Evolutionary conservation across 2,329 filamentous ascomycete genomes (phyloP), one percentile per base, ranked within the genome.

Genomic region (Parafenestella ontariensis): DNA sequence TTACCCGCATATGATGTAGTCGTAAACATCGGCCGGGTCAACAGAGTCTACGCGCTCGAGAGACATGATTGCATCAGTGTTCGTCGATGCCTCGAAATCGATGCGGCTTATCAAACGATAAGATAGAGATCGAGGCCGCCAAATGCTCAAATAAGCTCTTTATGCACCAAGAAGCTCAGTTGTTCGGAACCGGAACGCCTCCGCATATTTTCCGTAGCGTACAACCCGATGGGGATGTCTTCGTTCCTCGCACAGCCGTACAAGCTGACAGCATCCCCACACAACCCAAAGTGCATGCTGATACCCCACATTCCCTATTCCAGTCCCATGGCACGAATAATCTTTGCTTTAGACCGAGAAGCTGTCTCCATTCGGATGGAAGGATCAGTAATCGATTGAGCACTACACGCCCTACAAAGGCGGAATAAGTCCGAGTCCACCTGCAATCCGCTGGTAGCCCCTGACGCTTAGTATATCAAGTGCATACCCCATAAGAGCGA

Each of bases 1-100:
- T 17, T 59, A 68, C 67, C 67, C 67, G 50, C 66, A 70, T 17
- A 70, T 56, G 29, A 70, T 66, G 34, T 69, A 70, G 29, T 70
- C 67, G 18, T 65, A 68, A 3, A 56, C 45, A n/a, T 63, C 64
- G 2, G 47, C 41, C 18, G 62, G 46, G 13, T 67, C 56, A 13
- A 58, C 56, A 5, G 60, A 65, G 18, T 66, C 56, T 21, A 60
- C 46, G 5, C 59, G 57, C 41, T 62, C 56, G n/a, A 66, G 50
- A 43, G 59, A 51, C 65, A 68, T 68, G 26, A n/a, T 34, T 31
- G 20, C 18, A 31, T 18, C 3, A 29, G 41, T 23, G 15, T 43
- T 17, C 24, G 15, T n/a, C 5, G n/a, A n/a, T 26, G 15, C 7
- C 11, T 21, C 11, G 15, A 5, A 13, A 11, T 18, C n/a, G 18